Percentiles rank a stretch among this genome's conserved stretches.
Conservation (phyloP, 2,329 filamentous ascomycete genomes). For the Diaporthe australafricana region DNA sequence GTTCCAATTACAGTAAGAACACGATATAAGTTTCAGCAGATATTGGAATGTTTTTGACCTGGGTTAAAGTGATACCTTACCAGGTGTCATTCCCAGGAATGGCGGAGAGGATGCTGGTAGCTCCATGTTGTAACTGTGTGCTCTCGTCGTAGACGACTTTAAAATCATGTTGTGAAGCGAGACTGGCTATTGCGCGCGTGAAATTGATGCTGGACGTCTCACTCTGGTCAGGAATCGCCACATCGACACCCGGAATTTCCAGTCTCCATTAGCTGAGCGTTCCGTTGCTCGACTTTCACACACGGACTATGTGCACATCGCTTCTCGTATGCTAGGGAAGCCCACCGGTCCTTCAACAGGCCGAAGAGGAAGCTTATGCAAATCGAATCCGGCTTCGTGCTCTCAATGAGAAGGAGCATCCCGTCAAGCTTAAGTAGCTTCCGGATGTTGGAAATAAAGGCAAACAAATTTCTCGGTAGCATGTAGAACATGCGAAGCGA, state of each 20-base stretch:
- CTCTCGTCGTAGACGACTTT: background rate
- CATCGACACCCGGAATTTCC: background rate
- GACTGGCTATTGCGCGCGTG: no score
- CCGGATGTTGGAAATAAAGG: background rate
- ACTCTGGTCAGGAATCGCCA: background rate
- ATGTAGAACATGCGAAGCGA: conserved; percentile 46
- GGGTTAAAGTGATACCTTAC: background rate
- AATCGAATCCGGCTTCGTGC: background rate
- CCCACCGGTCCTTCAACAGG: background rate
- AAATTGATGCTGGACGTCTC: background rate
- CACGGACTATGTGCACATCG: background rate
- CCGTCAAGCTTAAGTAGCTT: background rate
- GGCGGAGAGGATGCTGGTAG: background rate
- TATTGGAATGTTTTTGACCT: background rate
- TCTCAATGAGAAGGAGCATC: background rate
- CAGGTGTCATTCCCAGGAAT: background rate
- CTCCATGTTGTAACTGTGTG: background rate
- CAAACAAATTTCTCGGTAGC: conserved; percentile 38
- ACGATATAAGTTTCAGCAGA: background rate
- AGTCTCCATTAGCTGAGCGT: background rate
- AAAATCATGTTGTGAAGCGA: background rate
- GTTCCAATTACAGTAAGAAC: background rate
- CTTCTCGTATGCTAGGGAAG: background rate
- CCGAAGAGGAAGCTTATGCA: background rate
- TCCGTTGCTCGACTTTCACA: background rate